Base-by-base conservation (phyloP, 1,139 yeast species). In the Geotrichum histeridarum region DNA sequence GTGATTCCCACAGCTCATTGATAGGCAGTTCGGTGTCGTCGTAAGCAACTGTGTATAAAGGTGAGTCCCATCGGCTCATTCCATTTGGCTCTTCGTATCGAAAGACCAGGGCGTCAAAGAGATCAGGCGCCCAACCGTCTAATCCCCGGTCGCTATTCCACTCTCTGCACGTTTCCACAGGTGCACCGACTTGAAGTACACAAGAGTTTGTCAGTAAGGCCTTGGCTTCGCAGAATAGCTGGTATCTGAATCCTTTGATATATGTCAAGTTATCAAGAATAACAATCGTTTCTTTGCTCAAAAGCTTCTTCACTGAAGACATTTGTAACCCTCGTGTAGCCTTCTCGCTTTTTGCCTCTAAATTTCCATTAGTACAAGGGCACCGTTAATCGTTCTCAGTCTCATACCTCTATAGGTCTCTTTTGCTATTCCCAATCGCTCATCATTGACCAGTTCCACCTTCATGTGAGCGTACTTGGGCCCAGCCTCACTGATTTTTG, bases 211-310 rank as follows among this genome's bases (percentile, higher is more conserved):
- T 90, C 15, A 82, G 78, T 32, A 83, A 75, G 1, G 91, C 86
- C 65, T 91, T 91, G 41, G 96, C 93, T 67, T 93, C 99, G 69
- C 98, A 90, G 69, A 82, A 90, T 54, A 93, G 75, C 69, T 93
- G 99, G 70, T 94, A 93, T 57, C 99, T 76, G 67, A 90, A 90
- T 0, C 99, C 99, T 67, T 93, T 94, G 65, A 94, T 94, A 67
- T 94, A 94, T 27, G 90, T 84, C 66, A 90, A 74, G 1, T 94
- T 80, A 69, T 93, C 99, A 55, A 93, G 76, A 18, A 93, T 82
- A 1, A 93, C 97, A 47, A 93, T 77, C 33, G 80, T 84, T 32
- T 78, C 75, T 47, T 84, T 77, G 2, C 86, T 76, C 8, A 94
- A 72, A 60, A 86, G 89, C 61, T 97, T 76, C 64, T 89, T 89